These are phyloP conservation scores for Podaxis pistillaris DNA, from an alignment of 768 basidiomycete genomes.

Conservation along the genomic window DNA sequence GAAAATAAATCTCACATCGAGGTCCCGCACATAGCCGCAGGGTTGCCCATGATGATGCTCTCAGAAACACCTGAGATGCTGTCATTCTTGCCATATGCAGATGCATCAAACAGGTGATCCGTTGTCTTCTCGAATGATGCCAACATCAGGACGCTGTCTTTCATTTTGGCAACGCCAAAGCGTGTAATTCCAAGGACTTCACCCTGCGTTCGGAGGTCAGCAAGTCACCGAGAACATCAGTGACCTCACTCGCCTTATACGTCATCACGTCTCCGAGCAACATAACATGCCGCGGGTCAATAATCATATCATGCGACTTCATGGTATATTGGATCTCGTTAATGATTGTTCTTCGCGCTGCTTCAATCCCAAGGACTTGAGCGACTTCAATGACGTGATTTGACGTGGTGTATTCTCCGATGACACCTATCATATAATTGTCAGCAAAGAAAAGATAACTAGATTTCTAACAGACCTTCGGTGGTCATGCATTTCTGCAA, in stretches of 20 bases:
- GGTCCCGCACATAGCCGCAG: slow-evolving; percentile 91
- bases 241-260: slow-evolving; percentile 68
- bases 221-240: neutral
- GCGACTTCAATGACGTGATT: slow-evolving; percentile 98
- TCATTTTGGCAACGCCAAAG: slow-evolving; percentile 99
- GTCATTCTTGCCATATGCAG: slow-evolving; percentile 94
- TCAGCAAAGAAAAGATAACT: slow-evolving; percentile 14
- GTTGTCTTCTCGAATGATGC: slow-evolving; percentile 99
- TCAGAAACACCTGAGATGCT: slow-evolving; percentile 96
- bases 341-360: slow-evolving; percentile 90
- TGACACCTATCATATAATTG: slow-evolving; percentile 62
- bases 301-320: slow-evolving; percentile 96
- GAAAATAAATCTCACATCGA: slow-evolving; percentile 67
- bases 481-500: slow-evolving; percentile 96
- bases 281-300: slow-evolving; percentile 99
- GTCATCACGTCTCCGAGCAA: slow-evolving; percentile 97
- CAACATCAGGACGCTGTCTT: slow-evolving; percentile 98
- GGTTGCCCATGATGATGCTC: slow-evolving; percentile 99
- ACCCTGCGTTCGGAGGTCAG: slow-evolving; percentile 51
- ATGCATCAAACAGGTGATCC: slow-evolving; percentile 97
- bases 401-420: slow-evolving; percentile 89
- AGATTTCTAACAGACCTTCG: slow-evolving; percentile 57
- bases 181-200: slow-evolving; percentile 98
- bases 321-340: slow-evolving; percentile 98
- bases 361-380: slow-evolving; percentile 96